Evolutionary conservation across 2,329 filamentous ascomycete genomes (phyloP).

Genomic region (Penicillium freii): DNA sequence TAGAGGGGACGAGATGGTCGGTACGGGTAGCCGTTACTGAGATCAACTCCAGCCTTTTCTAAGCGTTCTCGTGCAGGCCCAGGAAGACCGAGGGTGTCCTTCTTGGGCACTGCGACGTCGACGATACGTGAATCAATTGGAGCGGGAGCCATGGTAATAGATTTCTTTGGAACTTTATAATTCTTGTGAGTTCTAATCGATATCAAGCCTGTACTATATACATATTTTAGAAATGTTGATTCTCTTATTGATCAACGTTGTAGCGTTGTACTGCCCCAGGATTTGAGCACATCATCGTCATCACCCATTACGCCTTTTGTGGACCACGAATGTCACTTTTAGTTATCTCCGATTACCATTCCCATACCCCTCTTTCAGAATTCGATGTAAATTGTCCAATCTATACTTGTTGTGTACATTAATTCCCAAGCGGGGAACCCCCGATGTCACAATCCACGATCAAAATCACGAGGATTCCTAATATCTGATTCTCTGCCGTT

Average conservation of each 20-base stretch:
- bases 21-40: slow-evolving; percentile 70
- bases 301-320: slow-evolving; percentile 29
- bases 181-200: neutral
- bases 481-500: neutral
- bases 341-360: neutral
- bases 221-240: neutral
- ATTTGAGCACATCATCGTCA: slow-evolving; percentile 34
- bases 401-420: neutral
- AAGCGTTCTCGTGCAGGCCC: slow-evolving; percentile 57
- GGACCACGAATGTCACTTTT: slow-evolving; percentile 1
- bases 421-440: slow-evolving; percentile 2
- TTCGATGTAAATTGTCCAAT: neutral
- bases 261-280: neutral
- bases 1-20: slow-evolving; percentile 66
- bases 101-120: slow-evolving; percentile 61
- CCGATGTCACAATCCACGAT: slow-evolving; percentile 26
- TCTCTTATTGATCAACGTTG: neutral
- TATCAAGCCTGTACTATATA: neutral
- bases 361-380: slow-evolving; percentile 11
- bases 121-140: slow-evolving; percentile 62
- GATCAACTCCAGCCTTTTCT: slow-evolving; percentile 66
- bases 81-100: slow-evolving; percentile 64
- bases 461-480: slow-evolving; percentile 22
- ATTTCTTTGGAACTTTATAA: neutral
- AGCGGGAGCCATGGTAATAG: slow-evolving; percentile 50